Conservation (phyloP, 768 basidiomycete genomes). For the Kwoniella bestiolae region DNA sequence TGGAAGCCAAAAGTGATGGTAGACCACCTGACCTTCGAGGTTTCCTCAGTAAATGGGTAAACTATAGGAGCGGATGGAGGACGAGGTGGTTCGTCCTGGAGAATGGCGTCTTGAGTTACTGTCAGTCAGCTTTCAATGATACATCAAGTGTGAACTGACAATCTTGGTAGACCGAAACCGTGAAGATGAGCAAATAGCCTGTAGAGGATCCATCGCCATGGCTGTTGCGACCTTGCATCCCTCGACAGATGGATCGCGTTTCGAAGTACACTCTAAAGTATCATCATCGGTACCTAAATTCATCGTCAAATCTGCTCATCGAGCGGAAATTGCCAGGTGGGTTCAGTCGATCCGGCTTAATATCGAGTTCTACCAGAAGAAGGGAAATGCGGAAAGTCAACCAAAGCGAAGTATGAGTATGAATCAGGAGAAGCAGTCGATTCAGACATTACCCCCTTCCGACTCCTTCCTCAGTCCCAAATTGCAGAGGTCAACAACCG, state of each 20-base stretch:
- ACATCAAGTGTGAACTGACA: too few species aligned
- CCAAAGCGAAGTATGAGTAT: conserved; percentile 21
- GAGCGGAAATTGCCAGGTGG: conserved; percentile 88
- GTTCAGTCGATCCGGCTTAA: conserved; percentile 72
- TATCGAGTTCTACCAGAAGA: conserved; percentile 70
- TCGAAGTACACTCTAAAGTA: conserved; percentile 70
- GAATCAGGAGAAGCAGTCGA: conserved; percentile 18
- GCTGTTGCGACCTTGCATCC: conserved; percentile 65
- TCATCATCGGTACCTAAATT: conserved; percentile 54
- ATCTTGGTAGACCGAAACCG: conserved; percentile 75
- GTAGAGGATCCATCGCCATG: conserved; percentile 87
- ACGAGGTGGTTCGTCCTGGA: conserved; percentile 91
- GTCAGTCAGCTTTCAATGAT: too few species aligned
- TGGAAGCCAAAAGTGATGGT: conserved; percentile 57
- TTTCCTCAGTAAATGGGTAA: conserved; percentile 78
- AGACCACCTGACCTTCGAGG: conserved; percentile 45
- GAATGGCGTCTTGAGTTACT: conserved; percentile 72
- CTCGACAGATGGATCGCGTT: conserved; percentile 68
- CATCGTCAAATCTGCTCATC: conserved; percentile 67
- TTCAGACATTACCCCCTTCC: conserved; percentile 28
- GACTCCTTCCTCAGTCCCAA: conserved; percentile 45
- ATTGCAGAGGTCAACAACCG: conserved; percentile 36
- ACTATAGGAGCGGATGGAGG: conserved; percentile 86
- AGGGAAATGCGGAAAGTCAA: neutral
- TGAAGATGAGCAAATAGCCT: conserved; percentile 83